Evolutionary conservation across 768 basidiomycete species (phyloP).

Genomic region (Termitomyces sp.): DNA sequence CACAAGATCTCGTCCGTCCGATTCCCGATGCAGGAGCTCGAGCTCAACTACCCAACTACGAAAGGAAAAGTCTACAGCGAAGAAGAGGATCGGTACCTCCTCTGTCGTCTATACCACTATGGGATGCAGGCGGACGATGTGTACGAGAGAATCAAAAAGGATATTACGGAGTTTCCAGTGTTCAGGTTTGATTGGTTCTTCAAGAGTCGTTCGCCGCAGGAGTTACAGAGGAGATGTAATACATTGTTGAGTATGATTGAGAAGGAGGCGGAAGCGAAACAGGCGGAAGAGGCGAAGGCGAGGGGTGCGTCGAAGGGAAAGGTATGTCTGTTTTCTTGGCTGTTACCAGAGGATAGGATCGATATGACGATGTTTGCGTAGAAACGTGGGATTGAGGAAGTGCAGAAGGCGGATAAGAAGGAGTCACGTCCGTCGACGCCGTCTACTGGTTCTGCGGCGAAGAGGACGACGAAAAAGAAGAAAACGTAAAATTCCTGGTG

Average conservation of each 20-base stretch:
- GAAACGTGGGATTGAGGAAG: conserved; percentile 73
- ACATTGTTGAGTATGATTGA: conserved; percentile 87
- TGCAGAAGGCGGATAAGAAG: conserved; percentile 42
- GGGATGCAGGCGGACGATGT: conserved; percentile 86
- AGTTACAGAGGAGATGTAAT: conserved; percentile 82
- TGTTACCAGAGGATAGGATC: not conserved
- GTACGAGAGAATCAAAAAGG: conserved; percentile 93
- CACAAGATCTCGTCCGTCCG: conserved; percentile 79
- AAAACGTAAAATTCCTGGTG: conserved; percentile 37
- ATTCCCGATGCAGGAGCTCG: conserved; percentile 96
- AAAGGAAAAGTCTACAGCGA: conserved; percentile 97
- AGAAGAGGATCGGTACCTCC: conserved; percentile 93
- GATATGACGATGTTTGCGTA: conserved; percentile 17
- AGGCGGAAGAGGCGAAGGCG: conserved; percentile 61
- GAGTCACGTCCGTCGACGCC: conserved; percentile 64
- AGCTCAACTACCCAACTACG: conserved; percentile 90
- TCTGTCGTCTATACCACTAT: conserved; percentile 86
- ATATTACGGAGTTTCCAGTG: conserved; percentile 94
- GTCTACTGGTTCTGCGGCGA: conserved; percentile 38
- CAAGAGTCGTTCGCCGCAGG: conserved; percentile 87
- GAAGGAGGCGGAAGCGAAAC: conserved; percentile 76
- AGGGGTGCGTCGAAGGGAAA: conserved; percentile 58
- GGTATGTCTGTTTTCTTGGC: conserved; percentile 30
- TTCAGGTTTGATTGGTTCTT: conserved; percentile 99
- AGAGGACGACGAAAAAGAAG: conserved; percentile 64